These are phyloP conservation scores for Colletotrichum sidae DNA, from an alignment of 2,329 filamentous ascomycete genomes.

Conservation along the genomic window DNA sequence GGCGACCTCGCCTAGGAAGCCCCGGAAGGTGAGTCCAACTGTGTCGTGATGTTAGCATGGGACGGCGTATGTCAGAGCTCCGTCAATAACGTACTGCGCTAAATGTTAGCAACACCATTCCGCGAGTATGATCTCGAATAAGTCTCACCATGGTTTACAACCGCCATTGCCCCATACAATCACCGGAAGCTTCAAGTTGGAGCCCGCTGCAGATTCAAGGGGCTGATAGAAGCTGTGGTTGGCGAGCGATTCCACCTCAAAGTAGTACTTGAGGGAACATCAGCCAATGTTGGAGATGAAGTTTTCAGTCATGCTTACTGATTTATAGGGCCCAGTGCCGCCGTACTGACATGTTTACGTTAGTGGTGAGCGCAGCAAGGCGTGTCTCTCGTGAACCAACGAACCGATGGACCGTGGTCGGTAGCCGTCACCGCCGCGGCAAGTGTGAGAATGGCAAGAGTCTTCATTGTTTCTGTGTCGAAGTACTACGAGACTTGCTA, in stretches of 20 bases:
- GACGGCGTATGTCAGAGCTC: not conserved
- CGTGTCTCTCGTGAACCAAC: not conserved
- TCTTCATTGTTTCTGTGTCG: constrained; percentile 8
- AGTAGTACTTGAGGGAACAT: not conserved
- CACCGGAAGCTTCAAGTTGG: constrained; percentile 17
- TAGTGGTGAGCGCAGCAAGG: not conserved
- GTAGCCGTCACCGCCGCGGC: not conserved
- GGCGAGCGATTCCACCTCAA: constrained; percentile 26
- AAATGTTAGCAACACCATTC: not conserved
- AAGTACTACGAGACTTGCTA: not conserved
- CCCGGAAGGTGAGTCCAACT: constrained; percentile 23
- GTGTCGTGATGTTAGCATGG: not conserved
- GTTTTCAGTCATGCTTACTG: not conserved
- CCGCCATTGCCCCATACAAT: constrained; percentile 30
- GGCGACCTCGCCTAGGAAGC: constrained; percentile 8
- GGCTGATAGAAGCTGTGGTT: constrained; percentile 28
- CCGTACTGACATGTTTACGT: not conserved
- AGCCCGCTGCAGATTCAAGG: not conserved
- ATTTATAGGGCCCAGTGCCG: constrained; percentile 20
- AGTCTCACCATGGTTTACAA: constrained; percentile 16
- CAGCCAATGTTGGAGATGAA: rapidly evolving
- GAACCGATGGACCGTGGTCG: constrained; percentile 16
- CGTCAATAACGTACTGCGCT: not conserved
- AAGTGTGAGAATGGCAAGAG: not conserved
- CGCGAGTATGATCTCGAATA: not conserved